A percentile compares a stretch with the other conserved stretches of the same genome.
Evolutionary conservation across 192 early-diverging fungal genomes (phyloP).

Genomic region (Chytriomyces sp.): DNA sequence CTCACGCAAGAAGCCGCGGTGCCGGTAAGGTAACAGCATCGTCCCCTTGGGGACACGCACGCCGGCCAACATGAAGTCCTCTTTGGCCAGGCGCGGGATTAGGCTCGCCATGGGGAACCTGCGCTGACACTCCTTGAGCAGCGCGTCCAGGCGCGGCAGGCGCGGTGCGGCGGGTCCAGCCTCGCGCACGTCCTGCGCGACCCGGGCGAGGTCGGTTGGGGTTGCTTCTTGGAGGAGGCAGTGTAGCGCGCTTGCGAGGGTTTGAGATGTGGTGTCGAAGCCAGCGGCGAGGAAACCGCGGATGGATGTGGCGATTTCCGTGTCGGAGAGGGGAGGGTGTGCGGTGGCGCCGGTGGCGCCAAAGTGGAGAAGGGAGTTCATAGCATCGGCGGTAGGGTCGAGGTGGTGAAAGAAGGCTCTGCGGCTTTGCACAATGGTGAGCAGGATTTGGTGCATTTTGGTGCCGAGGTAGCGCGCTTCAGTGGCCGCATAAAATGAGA

Average conservation of each 20-base stretch:
- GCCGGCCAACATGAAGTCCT: neutral
- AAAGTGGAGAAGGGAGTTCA: neutral
- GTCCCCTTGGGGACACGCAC: neutral
- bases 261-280: neutral
- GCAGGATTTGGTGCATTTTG: neutral
- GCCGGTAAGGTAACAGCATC: neutral
- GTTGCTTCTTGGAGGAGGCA: neutral
- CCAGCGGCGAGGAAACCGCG: neutral
- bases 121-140: neutral
- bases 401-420: neutral
- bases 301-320: neutral
- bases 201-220: neutral
- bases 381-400: neutral
- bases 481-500: neutral
- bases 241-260: neutral
- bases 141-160: neutral
- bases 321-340: too few relatives aligned
- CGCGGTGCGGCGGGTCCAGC: neutral
- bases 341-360: neutral
- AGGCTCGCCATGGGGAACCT: neutral
- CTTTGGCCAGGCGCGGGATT: neutral
- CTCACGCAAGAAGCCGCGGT: neutral
- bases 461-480: neutral
- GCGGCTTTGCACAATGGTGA: neutral
- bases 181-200: neutral